Evolutionary conservation across 805 yeast species (phyloP), one percentile per base, ranked within the genome.

Genomic region (Monosporozyma siamensis): DNA sequence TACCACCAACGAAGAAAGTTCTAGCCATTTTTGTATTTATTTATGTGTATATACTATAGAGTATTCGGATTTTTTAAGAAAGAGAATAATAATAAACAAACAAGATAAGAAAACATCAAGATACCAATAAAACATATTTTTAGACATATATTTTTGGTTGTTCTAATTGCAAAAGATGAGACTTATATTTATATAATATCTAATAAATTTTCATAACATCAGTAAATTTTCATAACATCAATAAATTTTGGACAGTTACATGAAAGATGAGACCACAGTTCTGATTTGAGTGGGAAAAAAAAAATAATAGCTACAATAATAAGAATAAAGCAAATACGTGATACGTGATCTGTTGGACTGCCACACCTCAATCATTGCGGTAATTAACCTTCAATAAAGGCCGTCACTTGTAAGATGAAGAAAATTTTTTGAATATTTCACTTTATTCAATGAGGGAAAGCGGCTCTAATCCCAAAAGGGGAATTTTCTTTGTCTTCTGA

Each of bases 1-100:
- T 92, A 63, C 98, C 98, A 59, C 98, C 98, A 64, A 92, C 95
- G 69, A 92, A 89, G 74, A 90, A 92, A 69, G 75, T 77, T 71
- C 95, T 47, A 66, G 95, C 80, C 95, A 63, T 62, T 56, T n/a
- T n/a, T n/a, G n/a, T n/a, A n/a, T 48, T 54, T 36, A 26, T 15
- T 27, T 7, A 32, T 34, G 30, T 42, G 20, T 29, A 32, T 42
- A 27, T 39, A 29, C 14, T 38, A 20, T 21, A 11, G 17, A 14
- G 26, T 27, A 25, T 7, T 26, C 11, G 14, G 40, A 18, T 4
- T 4, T 11, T 10, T 26, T 22, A 22, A 23, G 9, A 27, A 26
- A 29, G 25, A 31, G 25, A 14, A n/a, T n/a, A 26, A 38, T 11
- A 27, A 11, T 11, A 39, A 14, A n/a, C 27, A 29, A n/a, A 38